Base-by-base conservation (phyloP, 805 yeast species). In the Allodekkera sacchari region DNA sequence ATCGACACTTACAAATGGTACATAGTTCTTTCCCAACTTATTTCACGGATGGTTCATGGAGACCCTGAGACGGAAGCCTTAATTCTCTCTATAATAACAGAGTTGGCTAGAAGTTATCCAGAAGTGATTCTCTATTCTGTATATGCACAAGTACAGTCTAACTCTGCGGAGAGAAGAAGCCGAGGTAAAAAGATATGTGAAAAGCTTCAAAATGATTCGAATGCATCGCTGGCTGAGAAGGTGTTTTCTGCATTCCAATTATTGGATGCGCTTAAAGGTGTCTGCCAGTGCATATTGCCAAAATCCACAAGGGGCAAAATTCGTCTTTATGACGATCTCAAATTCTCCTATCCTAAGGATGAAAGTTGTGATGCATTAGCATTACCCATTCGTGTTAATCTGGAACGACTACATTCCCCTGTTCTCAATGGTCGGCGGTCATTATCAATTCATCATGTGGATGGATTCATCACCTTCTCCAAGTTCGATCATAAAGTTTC, bases 61-160 rank as follows among this genome's bases (percentile, higher is more conserved):
- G 77, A 80, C 40, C 54, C 57, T 2, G 60, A 63, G 0, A 75
- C 92, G 0, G 69, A 66, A 18, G 66, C 64, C 2, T 55, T 77
- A 14, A 63, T 92, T 11, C 54, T 68, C 32, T 55, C 61, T n/a
- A 71, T 89, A 15, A 59, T 88, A 8, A 58, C 69, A 10, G 57
- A 63, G 10, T 65, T 89, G 9, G 64, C 80, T 0, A 56, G 59
- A 19, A 63, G 70, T 16, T 92, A 85, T 50, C 95, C 96, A 0
- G 69, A 73, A 12, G 89, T 84, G 38, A 74, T 88, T 14, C 59
- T 92, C n/a, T 92, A 96, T 94, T 74, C 80, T 8, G 74, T 83
- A 1, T 61, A 82, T 24, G 78, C 89, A 0, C 78, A 83, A 41
- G 59, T 67, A 4, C 75, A 77, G 33, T 83, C 95, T 0, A 61